Conservation (phyloP, 2,329 filamentous ascomycete species). For the Colletotrichum liaoningense region DNA sequence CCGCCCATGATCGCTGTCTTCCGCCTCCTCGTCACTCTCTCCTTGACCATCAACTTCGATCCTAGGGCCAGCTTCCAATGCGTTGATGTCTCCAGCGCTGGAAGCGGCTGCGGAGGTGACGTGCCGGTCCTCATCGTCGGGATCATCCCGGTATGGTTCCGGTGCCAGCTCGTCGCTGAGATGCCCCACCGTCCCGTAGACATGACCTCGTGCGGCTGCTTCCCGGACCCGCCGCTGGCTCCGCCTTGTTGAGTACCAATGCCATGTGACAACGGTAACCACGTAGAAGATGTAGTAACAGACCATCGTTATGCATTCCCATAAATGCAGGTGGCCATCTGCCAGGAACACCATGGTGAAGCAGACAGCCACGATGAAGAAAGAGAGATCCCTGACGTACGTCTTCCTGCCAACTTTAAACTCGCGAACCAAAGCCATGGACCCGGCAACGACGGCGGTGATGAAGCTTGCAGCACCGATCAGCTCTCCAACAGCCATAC, state of each 20-base stretch:
- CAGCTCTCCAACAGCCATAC: slow-evolving; percentile 93
- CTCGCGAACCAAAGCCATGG: slow-evolving; percentile 96
- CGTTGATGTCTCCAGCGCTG: slow-evolving; percentile 51
- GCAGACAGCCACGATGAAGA: slow-evolving; percentile 87
- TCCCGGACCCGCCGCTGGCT: slow-evolving; percentile 72
- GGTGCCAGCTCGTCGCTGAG: slow-evolving; percentile 63
- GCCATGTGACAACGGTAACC: slow-evolving; percentile 87
- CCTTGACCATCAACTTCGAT: slow-evolving; percentile 58
- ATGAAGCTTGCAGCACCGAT: slow-evolving; percentile 97
- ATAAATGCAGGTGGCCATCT: slow-evolving; percentile 85
- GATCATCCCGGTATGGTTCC: slow-evolving; percentile 74
- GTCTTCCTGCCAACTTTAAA: slow-evolving; percentile 91
- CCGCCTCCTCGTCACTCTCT: slow-evolving; percentile 55
- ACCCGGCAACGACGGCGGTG: slow-evolving; percentile 93
- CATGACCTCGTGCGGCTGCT: slow-evolving; percentile 79
- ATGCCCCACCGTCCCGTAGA: slow-evolving; percentile 67
- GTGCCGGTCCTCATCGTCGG: slow-evolving; percentile 53
- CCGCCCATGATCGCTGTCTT: slow-evolving; percentile 67
- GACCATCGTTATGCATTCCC: slow-evolving; percentile 94
- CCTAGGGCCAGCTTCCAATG: slow-evolving; percentile 57
- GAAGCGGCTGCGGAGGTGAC: slow-evolving; percentile 33
- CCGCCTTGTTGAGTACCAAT: slow-evolving; percentile 81
- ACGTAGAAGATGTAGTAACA: slow-evolving; percentile 93
- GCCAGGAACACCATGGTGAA: slow-evolving; percentile 91
- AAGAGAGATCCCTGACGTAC: slow-evolving; percentile 90